Evolutionary conservation across 2,329 filamentous ascomycete genomes (phyloP).

Genomic region (Aspergillus quadricinctus): DNA sequence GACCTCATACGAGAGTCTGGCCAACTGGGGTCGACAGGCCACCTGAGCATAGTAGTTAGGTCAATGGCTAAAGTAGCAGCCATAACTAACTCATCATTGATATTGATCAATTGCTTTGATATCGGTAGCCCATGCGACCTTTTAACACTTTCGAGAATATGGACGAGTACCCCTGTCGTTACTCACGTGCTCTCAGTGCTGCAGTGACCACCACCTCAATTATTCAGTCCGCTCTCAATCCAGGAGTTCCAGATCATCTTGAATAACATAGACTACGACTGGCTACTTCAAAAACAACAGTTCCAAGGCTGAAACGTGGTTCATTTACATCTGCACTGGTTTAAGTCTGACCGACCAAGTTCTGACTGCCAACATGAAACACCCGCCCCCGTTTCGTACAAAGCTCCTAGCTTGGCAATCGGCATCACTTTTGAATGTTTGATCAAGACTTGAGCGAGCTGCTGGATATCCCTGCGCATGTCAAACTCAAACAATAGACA

Average conservation of each 20-base stretch:
- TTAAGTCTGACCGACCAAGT: background rate
- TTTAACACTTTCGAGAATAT: background rate
- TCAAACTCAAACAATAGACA: background rate
- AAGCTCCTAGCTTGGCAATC: background rate
- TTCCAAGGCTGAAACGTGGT: background rate
- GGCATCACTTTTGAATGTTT: background rate
- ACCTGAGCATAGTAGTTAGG: background rate
- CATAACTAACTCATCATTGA: background rate
- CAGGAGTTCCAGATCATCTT: background rate
- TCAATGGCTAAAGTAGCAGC: background rate
- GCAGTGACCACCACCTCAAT: background rate
- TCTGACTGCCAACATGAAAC: slow-evolving; percentile 6
- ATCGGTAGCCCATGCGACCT: background rate
- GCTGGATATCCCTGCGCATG: background rate
- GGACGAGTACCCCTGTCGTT: background rate
- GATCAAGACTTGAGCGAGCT: background rate
- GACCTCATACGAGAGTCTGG: background rate
- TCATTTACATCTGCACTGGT: background rate
- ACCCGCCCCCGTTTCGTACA: background rate
- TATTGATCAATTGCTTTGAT: background rate
- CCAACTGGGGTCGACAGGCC: background rate
- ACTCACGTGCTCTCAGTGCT: background rate
- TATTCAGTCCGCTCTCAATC: background rate
- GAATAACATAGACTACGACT: background rate
- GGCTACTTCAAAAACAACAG: background rate